Percentiles rank a stretch among this genome's conserved stretches.
These are phyloP conservation scores for Phytophthora uliginosa DNA, from an alignment of 352 stramenopile genomes.

Conservation along the genomic window DNA sequence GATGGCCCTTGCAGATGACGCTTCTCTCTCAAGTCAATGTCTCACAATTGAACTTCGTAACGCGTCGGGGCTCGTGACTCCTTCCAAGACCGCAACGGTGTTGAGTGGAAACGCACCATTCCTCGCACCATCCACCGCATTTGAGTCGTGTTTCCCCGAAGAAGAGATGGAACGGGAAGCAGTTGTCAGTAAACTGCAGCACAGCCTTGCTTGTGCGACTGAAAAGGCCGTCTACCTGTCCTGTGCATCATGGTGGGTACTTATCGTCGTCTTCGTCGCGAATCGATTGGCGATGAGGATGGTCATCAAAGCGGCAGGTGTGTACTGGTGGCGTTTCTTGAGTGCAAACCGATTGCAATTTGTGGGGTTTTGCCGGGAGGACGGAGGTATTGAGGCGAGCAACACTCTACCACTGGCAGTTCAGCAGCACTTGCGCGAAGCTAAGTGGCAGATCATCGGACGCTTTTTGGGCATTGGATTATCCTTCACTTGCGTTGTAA, in stretches of 20 bases:
- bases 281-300: slow-evolving; percentile 60
- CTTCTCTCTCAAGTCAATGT: slow-evolving; percentile 36
- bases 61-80: slow-evolving; percentile 16
- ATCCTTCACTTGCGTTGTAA: slow-evolving; percentile 19
- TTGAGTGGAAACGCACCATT: slow-evolving; percentile 31
- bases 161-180: slow-evolving; percentile 16
- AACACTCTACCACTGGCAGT: slow-evolving; percentile 50
- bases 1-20: slow-evolving; percentile 5
- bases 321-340: slow-evolving; percentile 70
- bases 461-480: slow-evolving; percentile 45
- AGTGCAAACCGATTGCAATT: slow-evolving; percentile 65
- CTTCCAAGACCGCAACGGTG: slow-evolving; percentile 15
- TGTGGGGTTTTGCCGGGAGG: slow-evolving; percentile 63
- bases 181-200: slow-evolving; percentile 43
- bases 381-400: slow-evolving; percentile 48
- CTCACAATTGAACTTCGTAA: slow-evolving; percentile 28
- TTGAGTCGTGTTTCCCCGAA: slow-evolving; percentile 34
- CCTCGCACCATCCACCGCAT: slow-evolving; percentile 25
- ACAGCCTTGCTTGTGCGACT: slow-evolving; percentile 52
- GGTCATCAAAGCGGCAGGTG: slow-evolving; percentile 50
- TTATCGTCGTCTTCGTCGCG: slow-evolving; percentile 53
- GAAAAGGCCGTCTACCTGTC: slow-evolving; percentile 75
- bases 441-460: slow-evolving; percentile 52
- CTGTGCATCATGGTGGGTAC: slow-evolving; percentile 70
- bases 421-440: slow-evolving; percentile 43